phyloP scores from a whole-genome alignment of 768 basidiomycete species.

The Suillus variegatus region DNA sequence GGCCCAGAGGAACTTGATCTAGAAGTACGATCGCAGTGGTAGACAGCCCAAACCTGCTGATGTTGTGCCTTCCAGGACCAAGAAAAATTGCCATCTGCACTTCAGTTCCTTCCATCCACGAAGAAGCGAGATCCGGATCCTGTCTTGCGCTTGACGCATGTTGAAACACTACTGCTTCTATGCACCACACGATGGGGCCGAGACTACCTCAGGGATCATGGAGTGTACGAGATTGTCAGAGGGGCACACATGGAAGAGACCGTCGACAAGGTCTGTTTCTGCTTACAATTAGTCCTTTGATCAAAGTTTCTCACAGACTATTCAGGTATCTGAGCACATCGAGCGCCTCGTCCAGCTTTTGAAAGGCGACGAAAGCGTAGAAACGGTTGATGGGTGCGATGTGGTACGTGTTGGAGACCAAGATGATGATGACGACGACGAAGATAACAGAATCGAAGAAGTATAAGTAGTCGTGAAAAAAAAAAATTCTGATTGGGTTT shows the following conservation, averaged over 20 bases:
- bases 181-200: slow-evolving; percentile 91
- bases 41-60: slow-evolving; percentile 1
- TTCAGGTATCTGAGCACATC: slow-evolving; percentile 82
- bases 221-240: slow-evolving; percentile 85
- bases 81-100: slow-evolving; percentile 78
- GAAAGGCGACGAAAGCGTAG: slow-evolving; percentile 70
- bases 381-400: slow-evolving; percentile 43
- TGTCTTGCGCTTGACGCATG: slow-evolving; percentile 72
- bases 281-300: background rate
- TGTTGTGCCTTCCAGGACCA: slow-evolving; percentile 61
- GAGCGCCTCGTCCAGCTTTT: slow-evolving; percentile 88
- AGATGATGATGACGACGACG: slow-evolving; percentile 48
- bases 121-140: slow-evolving; percentile 84
- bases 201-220: slow-evolving; percentile 74
- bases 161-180: slow-evolving; percentile 88
- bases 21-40: slow-evolving; percentile 52
- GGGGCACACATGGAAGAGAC: slow-evolving; percentile 76
- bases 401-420: slow-evolving; percentile 21
- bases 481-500: background rate
- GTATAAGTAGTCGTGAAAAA: slow-evolving; percentile 43
- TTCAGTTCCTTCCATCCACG: slow-evolving; percentile 86
- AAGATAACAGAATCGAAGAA: slow-evolving; percentile 76
- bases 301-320: background rate
- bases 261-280: slow-evolving; percentile 65
- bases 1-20: slow-evolving; percentile 95